These are phyloP conservation scores for Podaxis rugospora DNA, from an alignment of 768 basidiomycete species.

Conservation along the genomic window DNA sequence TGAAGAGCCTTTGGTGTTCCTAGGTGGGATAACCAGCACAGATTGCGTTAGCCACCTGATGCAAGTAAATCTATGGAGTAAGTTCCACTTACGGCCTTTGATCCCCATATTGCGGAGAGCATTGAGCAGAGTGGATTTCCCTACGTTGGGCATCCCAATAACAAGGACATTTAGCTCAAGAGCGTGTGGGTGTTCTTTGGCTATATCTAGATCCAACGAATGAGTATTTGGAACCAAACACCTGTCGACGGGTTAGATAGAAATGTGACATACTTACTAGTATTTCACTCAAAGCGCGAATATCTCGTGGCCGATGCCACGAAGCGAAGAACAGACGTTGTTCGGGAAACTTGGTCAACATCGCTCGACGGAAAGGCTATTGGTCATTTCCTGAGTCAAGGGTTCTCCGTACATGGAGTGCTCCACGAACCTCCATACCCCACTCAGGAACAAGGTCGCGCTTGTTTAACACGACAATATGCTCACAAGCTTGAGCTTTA, in stretches of 20 bases:
- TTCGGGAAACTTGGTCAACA: slow-evolving; percentile 66
- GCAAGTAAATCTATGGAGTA: slow-evolving; percentile 3
- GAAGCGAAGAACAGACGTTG: slow-evolving; percentile 70
- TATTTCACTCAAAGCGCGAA: slow-evolving; percentile 57
- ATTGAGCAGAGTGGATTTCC: slow-evolving; percentile 93
- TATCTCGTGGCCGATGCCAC: slow-evolving; percentile 62
- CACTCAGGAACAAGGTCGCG: slow-evolving; percentile 85
- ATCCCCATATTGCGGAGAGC: slow-evolving; percentile 85
- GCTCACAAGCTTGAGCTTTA: slow-evolving; percentile 58
- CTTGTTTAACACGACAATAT: slow-evolving; percentile 90
- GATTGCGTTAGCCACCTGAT: slow-evolving; percentile 2
- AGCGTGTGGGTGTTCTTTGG: slow-evolving; percentile 61
- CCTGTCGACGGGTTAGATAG: slow-evolving; percentile 12
- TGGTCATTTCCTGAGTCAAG: slow-evolving; percentile 11
- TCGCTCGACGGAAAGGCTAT: slow-evolving; percentile 72
- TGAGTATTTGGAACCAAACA: slow-evolving; percentile 2
- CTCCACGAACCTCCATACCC: slow-evolving; percentile 72
- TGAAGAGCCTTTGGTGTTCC: slow-evolving; percentile 85
- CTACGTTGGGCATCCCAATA: slow-evolving; percentile 98
- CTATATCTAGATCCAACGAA: slow-evolving; percentile 46
- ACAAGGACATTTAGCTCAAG: slow-evolving; percentile 86
- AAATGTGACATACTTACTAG: slow-evolving; percentile 64
- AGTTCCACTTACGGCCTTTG: slow-evolving; percentile 63
- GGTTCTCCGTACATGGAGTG: slow-evolving; percentile 2
- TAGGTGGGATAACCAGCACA: slow-evolving; percentile 22